phyloP scores from a whole-genome alignment of 176 grass and related monocot genomes.

The Rhynchospora pubera region DNA sequence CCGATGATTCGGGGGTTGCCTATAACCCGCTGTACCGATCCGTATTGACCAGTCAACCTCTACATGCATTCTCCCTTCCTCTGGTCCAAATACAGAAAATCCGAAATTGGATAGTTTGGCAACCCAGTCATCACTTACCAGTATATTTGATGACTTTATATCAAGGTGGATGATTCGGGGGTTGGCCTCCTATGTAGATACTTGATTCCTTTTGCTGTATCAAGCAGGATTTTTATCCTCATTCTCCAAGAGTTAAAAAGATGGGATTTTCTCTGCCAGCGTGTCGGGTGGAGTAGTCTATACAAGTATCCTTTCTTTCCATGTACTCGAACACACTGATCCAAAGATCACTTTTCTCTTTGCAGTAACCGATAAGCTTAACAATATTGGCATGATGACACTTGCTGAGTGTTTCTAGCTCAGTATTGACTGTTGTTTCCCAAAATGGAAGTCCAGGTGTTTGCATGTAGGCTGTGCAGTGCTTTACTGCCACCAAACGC shows the following conservation, averaged over 20 bases:
- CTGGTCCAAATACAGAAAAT: not conserved
- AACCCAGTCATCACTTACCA: slow-evolving; percentile 68
- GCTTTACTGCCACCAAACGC: not conserved
- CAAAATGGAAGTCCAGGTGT: too few relatives aligned
- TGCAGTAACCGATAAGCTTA: not conserved
- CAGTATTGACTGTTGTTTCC: not conserved
- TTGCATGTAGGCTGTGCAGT: too few relatives aligned
- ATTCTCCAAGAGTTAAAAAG: not conserved
- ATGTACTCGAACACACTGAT: not conserved
- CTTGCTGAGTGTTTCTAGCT: not conserved
- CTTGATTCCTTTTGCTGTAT: slow-evolving; percentile 66
- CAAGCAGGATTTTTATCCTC: slow-evolving; percentile 45
- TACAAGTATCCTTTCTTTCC: not conserved
- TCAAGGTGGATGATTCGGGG: not conserved
- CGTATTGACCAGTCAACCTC: not conserved
- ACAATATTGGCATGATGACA: not conserved
- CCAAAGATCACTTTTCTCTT: not conserved
- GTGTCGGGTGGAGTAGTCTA: too few relatives aligned
- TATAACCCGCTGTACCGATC: not conserved
- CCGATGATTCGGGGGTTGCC: too few relatives aligned
- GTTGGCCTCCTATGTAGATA: slow-evolving; percentile 51
- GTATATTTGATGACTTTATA: not conserved
- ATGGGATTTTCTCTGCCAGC: too few relatives aligned
- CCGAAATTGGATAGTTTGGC: slow-evolving; percentile 20
- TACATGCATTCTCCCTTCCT: not conserved